Base-by-base conservation (phyloP, 768 basidiomycete genomes). In the Pleurotus platypus region DNA sequence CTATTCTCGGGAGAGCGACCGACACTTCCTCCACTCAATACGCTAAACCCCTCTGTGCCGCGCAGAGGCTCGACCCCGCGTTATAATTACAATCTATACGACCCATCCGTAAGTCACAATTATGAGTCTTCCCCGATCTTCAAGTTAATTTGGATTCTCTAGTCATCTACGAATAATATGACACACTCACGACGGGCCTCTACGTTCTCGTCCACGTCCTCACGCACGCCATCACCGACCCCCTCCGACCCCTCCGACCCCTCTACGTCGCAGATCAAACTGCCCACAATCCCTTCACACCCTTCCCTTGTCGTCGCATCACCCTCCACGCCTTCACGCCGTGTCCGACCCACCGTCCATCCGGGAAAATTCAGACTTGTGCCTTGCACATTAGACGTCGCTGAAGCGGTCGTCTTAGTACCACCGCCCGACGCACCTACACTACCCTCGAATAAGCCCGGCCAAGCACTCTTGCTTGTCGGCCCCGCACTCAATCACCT, bases 321-420 rank as follows among this genome's bases (percentile, higher is more conserved):
- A 1, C 57, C 54, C 22, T 55, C 56, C 12, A 62, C 53, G 43
- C 53, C 18, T 48, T 60, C 5, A 49, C 65, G 24, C 39, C 51
- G 51, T 24, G 24, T 54, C 2, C 51, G 51, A 16, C 51, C 51
- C 20, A 54, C 22, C 37, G 51, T 54, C 11, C n/a, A 54, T 13
- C 37, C 39, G 1, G 16, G 37, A 6, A 69, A 72, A 66, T 57
- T 78, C 57, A 74, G 73, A 57, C 75, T 84, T 40, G 70, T 78
- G 18, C 79, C 79, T 4, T 81, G 81, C 58, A 61, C 77, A n/a
- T 63, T 84, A 45, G 80, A 79, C 27, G 67, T 76, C 13, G 85
- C 84, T 0, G 74, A 83, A 16, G 84, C 82, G 1, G 72, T 82
- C 57, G 67, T 86, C 26, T 57, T 82, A 49, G 68, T 81, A 8